Evolutionary conservation across 2,329 filamentous ascomycete species (phyloP), one percentile per base, ranked within the genome.

Genomic region (Phaeomoniella chlamydospora): DNA sequence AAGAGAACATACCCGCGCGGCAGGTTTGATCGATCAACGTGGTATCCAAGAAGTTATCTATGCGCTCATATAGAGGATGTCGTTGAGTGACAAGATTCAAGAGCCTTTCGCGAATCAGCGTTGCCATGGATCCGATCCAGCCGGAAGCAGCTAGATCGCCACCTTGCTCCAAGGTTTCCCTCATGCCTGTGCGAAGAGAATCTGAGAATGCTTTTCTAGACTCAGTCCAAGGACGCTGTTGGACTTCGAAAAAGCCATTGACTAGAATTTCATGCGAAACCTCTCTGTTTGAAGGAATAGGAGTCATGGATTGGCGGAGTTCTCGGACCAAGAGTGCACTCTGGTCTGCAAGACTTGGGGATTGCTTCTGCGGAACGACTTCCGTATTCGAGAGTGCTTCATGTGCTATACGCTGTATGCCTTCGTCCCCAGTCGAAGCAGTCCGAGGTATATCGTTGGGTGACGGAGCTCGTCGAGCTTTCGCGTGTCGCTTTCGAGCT

Each of bases 121-220:
- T 70, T n/a, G 73, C 74, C 62, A 77, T 75, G n/a, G 72, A 70
- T 15, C 73, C 63, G 12, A 71, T 77, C 74, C 74, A 79, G 13
- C 62, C 54, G 3, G 66, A 63, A 13, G 68, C 36, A 68, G 58
- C 13, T 68, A 71, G 17, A 64, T 59, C 43, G 69, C 67, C 34
- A 74, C 70, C 37, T 68, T 72, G 38, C 50, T 58, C 40, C 67
- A 67, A 72, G 76, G 76, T 45, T 62, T 64, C 34, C 66, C 64
- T 47, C 71, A 77, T 43, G 75, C 65, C 43, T 65, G 64, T 35
- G n/a, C 40, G 40, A 12, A 49, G 38, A 5, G 42, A 36, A 15
- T 70, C 62, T 53, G 77, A 75, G 31, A 78, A 56, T 22, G 65
- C 62, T 40, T 68, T 67, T 15, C 74, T 65, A 47, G 47, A 68